phyloP scores from a whole-genome alignment of 371 early-diverging fungal species.

The Mortierella sp. region DNA sequence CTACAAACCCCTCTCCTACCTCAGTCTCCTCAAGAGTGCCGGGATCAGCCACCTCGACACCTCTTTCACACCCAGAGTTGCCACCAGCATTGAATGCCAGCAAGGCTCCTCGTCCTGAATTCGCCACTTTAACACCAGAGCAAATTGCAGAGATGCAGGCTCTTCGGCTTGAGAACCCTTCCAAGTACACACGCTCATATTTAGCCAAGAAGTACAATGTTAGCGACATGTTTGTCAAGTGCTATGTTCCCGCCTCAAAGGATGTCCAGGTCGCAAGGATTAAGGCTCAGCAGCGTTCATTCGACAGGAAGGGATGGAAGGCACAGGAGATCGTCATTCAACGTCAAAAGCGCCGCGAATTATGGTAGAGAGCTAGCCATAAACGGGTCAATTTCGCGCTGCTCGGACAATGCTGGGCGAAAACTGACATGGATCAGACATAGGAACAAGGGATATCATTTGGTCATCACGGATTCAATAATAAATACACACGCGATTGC shows the following conservation, averaged over 20 bases:
- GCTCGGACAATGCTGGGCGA: background rate
- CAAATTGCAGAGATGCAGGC: constrained; percentile 56
- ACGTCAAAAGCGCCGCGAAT: constrained; percentile 55
- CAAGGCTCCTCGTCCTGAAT: constrained; percentile 40
- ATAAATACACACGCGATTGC: background rate
- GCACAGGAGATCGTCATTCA: constrained; percentile 51
- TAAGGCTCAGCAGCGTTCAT: constrained; percentile 45
- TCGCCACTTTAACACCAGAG: constrained; percentile 44
- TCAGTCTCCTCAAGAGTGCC: constrained; percentile 46
- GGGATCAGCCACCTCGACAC: constrained; percentile 26
- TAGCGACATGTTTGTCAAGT: constrained; percentile 54
- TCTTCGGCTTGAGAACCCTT: constrained; percentile 55
- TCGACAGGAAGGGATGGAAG: constrained; percentile 53
- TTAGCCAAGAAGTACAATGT: constrained; percentile 59
- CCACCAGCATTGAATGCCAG: constrained; percentile 57
- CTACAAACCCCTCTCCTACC: constrained; percentile 41
- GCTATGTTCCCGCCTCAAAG: constrained; percentile 47
- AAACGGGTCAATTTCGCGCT: background rate
- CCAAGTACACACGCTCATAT: constrained; percentile 56
- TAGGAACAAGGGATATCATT: background rate
- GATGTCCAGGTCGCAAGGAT: constrained; percentile 41
- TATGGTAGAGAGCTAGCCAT: constrained; percentile 29
- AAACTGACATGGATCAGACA: background rate
- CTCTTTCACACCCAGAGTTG: constrained; percentile 50
- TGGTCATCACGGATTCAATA: constrained; percentile 4